phyloP scores from a whole-genome alignment of 768 basidiomycete genomes.

The Amanita subjunquillea region DNA sequence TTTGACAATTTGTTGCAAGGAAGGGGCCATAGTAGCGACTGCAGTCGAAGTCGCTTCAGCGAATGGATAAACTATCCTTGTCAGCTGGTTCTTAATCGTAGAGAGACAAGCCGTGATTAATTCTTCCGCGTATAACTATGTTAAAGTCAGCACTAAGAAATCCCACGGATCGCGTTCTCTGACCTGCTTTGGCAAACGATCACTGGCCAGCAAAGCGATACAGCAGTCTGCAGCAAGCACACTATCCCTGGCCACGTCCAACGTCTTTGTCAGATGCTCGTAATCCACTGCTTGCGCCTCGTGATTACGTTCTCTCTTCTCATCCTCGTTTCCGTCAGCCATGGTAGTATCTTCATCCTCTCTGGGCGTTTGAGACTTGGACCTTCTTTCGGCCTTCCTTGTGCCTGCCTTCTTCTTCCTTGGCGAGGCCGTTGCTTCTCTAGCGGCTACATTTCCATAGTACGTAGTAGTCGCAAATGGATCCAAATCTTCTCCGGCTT shows the following conservation, averaged over 20 bases:
- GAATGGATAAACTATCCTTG: conserved; percentile 75
- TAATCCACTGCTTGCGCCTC: conserved; percentile 36
- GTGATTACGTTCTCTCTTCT: conserved; percentile 8
- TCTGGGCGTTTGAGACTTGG: conserved; percentile 34
- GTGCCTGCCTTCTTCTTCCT: conserved; percentile 48
- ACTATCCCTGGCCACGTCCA: conserved; percentile 63
- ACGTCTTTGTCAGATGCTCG: conserved; percentile 34
- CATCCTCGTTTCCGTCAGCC: conserved; percentile 13
- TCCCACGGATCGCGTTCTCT: conserved; percentile 9
- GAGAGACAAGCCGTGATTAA: conserved; percentile 71
- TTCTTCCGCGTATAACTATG: conserved; percentile 88
- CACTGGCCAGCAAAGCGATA: conserved; percentile 66
- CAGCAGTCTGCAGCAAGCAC: conserved; percentile 79
- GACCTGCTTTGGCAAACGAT: conserved; percentile 82
- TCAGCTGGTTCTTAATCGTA: conserved; percentile 72
- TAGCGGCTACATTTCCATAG: background rate
- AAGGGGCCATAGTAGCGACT: conserved; percentile 23
- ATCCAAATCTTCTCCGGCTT: conserved; percentile 64
- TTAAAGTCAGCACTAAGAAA: background rate
- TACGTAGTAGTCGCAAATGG: conserved; percentile 34
- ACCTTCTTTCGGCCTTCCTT: conserved; percentile 32
- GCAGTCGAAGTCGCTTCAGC: conserved; percentile 55
- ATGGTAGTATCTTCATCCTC: conserved; percentile 19
- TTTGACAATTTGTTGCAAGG: conserved; percentile 43
- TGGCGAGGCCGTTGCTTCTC: conserved; percentile 26